These are phyloP conservation scores for Rhizomucor miehei DNA, from an alignment of 371 early-diverging fungal genomes.

Conservation along the genomic window DNA sequence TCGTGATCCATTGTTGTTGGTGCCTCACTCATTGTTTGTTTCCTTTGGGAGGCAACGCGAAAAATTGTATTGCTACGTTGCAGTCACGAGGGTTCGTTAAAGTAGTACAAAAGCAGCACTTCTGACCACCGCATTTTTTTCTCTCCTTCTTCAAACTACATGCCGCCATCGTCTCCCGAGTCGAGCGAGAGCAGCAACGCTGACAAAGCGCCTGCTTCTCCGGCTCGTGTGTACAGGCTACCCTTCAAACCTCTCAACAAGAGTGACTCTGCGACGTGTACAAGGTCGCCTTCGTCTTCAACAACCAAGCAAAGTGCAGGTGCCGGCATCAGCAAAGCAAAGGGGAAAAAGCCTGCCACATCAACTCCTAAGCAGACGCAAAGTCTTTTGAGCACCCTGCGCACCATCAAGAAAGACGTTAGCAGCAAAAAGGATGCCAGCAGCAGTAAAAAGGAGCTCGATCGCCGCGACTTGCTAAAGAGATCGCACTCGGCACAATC, in stretches of 20 bases:
- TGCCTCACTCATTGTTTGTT: too few relatives aligned
- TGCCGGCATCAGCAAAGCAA: slow-evolving; percentile 1
- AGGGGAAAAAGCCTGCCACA: not conserved
- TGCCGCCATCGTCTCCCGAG: not conserved
- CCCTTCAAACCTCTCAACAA: not conserved
- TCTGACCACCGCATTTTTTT: slow-evolving; percentile 1
- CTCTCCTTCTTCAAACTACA: not conserved
- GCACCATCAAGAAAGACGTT: not conserved
- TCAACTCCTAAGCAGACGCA: not conserved
- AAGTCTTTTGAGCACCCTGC: slow-evolving; percentile 1
- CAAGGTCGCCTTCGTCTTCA: not conserved
- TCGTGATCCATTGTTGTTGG: too few relatives aligned
- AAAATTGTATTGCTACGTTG: too few relatives aligned
- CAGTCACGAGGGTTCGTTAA: not conserved
- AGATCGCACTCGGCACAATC: slow-evolving; percentile 29
- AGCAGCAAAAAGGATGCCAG: not conserved
- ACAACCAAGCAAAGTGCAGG: not conserved
- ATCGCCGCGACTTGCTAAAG: slow-evolving; percentile 14
- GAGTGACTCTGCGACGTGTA: not conserved
- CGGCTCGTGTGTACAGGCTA: not conserved
- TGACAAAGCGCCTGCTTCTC: not conserved
- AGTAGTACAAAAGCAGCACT: not conserved
- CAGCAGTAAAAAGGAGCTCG: slow-evolving; percentile 5
- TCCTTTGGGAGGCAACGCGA: too few relatives aligned
- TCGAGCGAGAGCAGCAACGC: not conserved